phyloP scores from a whole-genome alignment of 495 filamentous ascomycete genomes.

The Penicillium odoratum region DNA sequence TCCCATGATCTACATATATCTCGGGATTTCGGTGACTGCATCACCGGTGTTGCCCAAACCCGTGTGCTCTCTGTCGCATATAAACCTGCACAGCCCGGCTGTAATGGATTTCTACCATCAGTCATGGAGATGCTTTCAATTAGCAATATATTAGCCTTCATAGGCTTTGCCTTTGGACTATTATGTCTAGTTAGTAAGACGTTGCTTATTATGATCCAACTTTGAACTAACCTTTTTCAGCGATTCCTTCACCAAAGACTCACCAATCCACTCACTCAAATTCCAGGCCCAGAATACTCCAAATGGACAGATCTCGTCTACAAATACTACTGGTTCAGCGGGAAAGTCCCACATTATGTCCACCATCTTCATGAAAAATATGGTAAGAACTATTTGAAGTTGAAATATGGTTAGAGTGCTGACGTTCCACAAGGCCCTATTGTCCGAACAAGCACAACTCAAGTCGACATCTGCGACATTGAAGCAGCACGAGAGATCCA shows the following conservation, averaged over 20 bases:
- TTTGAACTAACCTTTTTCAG: not conserved
- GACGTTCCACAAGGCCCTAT: constrained; percentile 33
- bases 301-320: constrained; percentile 36
- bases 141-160: not conserved
- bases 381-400: constrained; percentile 22
- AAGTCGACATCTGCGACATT: constrained; percentile 41
- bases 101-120: not conserved
- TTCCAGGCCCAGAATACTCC: constrained; percentile 30
- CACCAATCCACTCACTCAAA: constrained; percentile 17
- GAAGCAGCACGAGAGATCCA: constrained; percentile 40
- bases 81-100: not conserved
- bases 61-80: not conserved
- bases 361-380: constrained; percentile 46
- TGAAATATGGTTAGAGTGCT: not conserved
- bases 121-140: not conserved
- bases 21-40: not conserved
- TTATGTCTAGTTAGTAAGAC: not conserved
- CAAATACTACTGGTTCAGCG: constrained; percentile 34
- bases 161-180: not conserved
- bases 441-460: constrained; percentile 39
- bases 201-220: not conserved
- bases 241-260: constrained; percentile 9
- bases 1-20: not conserved
- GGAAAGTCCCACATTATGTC: constrained; percentile 35
- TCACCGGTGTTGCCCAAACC: not conserved